Percentiles rank a stretch among this genome's conserved stretches.
Conservation (phyloP, 2,329 filamentous ascomycete genomes). For the Sphaceloma murrayae region DNA sequence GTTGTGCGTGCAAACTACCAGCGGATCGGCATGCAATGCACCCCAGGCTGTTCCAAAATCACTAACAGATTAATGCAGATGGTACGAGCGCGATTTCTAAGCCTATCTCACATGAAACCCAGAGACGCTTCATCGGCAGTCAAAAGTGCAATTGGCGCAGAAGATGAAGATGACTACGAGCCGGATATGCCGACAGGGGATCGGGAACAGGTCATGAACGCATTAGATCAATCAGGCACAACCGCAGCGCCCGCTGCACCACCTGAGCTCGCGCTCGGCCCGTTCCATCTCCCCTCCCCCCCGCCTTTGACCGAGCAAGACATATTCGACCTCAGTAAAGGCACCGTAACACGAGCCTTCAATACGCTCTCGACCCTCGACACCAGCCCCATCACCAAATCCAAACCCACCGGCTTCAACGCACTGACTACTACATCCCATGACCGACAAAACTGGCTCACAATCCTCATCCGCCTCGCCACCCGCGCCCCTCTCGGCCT, state of each 20-base stretch:
- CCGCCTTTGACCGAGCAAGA: slow-evolving; percentile 62
- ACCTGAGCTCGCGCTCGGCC: slow-evolving; percentile 51
- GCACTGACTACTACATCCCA: slow-evolving; percentile 67
- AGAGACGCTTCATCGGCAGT: slow-evolving; percentile 25
- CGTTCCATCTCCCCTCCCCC: slow-evolving; percentile 71
- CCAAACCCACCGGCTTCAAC: slow-evolving; percentile 63
- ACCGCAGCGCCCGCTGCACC: slow-evolving; percentile 27
- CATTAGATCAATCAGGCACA: slow-evolving; percentile 58
- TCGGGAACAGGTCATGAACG: slow-evolving; percentile 66
- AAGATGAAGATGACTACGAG: slow-evolving; percentile 88
- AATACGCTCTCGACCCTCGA: slow-evolving; percentile 65
- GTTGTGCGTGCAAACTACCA: too few relatives aligned
- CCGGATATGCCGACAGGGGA: slow-evolving; percentile 71
- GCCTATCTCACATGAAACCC: slow-evolving; percentile 28
- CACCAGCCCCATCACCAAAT: slow-evolving; percentile 43
- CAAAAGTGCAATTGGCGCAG: slow-evolving; percentile 38
- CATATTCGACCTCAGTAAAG: slow-evolving; percentile 62
- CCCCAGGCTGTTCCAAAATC: not conserved
- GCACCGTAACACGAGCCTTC: slow-evolving; percentile 68
- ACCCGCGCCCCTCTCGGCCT: slow-evolving; percentile 67
- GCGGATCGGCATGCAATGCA: too few relatives aligned
- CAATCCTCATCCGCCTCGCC: slow-evolving; percentile 73
- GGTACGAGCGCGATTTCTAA: slow-evolving; percentile 35
- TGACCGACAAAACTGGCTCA: slow-evolving; percentile 84
- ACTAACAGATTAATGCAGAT: slow-evolving; percentile 26